These are phyloP conservation scores for Didymella pomorum DNA, from an alignment of 2,329 filamentous ascomycete species.

Conservation along the genomic window DNA sequence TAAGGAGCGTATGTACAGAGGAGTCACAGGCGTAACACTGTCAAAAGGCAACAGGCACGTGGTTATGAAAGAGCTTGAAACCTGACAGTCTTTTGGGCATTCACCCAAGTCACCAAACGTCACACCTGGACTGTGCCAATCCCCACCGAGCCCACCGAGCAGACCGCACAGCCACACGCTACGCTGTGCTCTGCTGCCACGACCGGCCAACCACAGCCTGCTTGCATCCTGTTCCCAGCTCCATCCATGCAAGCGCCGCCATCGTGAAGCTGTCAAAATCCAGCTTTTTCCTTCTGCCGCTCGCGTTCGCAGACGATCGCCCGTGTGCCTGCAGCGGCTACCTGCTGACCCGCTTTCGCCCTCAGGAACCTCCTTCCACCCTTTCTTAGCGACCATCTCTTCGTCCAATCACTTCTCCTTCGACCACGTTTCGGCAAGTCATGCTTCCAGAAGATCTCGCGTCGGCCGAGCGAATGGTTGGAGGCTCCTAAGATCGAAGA, in stretches of 20 bases:
- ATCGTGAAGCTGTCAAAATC: slow-evolving; percentile 19
- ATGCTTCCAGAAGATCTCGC: slow-evolving; percentile 30
- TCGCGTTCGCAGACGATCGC: slow-evolving; percentile 33
- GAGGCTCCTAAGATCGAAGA: neutral
- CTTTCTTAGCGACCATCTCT: slow-evolving; percentile 13
- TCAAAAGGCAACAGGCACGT: slow-evolving; percentile 12
- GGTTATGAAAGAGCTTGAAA: slow-evolving; percentile 16
- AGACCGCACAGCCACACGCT: slow-evolving; percentile 26
- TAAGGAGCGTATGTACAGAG: slow-evolving; percentile 10
- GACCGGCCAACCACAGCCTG: slow-evolving; percentile 23
- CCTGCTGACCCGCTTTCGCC: slow-evolving; percentile 39
- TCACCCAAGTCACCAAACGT: slow-evolving; percentile 21
- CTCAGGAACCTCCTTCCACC: slow-evolving; percentile 33
- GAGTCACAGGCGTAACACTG: slow-evolving; percentile 10
- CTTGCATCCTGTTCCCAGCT: slow-evolving; percentile 17
- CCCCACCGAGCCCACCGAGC: slow-evolving; percentile 12
- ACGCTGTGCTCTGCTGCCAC: slow-evolving; percentile 1
- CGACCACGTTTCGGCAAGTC: slow-evolving; percentile 24
- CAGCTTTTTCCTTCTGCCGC: slow-evolving; percentile 23
- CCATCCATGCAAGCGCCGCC: slow-evolving; percentile 22
- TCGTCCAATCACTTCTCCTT: slow-evolving; percentile 27
- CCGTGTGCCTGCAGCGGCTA: slow-evolving; percentile 45
- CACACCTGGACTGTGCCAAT: slow-evolving; percentile 18
- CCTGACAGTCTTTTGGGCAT: slow-evolving; percentile 21
- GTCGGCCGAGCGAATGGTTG: slow-evolving; percentile 27